These are phyloP conservation scores for Cephaloascus albidus DNA, from an alignment of 805 yeast species.

Conservation along the genomic window DNA sequence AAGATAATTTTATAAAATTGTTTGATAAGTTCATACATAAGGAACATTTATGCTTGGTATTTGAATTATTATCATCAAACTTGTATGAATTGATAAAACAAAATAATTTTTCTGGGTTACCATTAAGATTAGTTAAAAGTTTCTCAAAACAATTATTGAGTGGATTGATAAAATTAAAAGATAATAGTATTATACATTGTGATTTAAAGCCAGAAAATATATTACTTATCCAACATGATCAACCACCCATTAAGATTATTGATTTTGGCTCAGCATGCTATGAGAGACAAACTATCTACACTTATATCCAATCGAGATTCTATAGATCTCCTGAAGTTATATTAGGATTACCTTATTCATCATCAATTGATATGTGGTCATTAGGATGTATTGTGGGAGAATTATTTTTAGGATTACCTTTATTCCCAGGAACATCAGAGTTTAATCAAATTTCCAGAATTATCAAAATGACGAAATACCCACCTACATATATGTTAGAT, in stretches of 20 bases:
- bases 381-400: constrained; percentile 90
- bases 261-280: constrained; percentile 97
- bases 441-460: constrained; percentile 83
- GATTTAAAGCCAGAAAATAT: constrained; percentile 97
- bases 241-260: constrained; percentile 82
- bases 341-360: constrained; percentile 83
- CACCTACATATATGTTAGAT: constrained; percentile 95
- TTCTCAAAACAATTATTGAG: constrained; percentile 78
- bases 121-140: constrained; percentile 66
- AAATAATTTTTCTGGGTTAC: constrained; percentile 86
- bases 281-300: constrained; percentile 79
- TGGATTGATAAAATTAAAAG: constrained; percentile 71
- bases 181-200: constrained; percentile 83
- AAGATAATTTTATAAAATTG: constrained; percentile 67
- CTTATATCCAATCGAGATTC: constrained; percentile 88
- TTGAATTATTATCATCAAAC: constrained; percentile 82
- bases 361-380: constrained; percentile 97
- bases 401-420: constrained; percentile 80
- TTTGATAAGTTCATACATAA: constrained; percentile 87
- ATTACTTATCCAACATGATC: constrained; percentile 66
- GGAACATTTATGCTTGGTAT: constrained; percentile 87
- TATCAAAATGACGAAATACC: constrained; percentile 71
- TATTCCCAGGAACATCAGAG: constrained; percentile 92
- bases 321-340: constrained; percentile 94
- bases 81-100: constrained; percentile 86